Conservation (phyloP, 2,329 filamentous ascomycete genomes). For the Lithohypha guttulata region DNA sequence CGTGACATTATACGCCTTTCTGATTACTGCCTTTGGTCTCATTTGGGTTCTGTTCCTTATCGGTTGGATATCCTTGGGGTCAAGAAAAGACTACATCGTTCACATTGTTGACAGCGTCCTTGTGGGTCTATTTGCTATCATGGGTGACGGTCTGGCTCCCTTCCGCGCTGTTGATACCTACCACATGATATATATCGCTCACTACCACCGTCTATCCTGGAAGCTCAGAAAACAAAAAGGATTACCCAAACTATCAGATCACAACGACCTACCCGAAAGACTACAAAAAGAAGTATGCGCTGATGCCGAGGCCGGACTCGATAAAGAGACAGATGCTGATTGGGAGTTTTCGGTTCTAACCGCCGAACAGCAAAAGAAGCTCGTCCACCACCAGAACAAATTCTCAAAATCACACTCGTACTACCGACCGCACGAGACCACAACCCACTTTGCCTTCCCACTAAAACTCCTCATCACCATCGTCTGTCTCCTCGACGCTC, state of each 20-base stretch:
- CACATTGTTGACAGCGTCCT: conserved; percentile 62
- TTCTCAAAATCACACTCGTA: conserved; percentile 76
- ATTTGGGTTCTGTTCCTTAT: conserved; percentile 89
- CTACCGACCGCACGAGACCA: conserved; percentile 79
- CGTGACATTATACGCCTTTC: conserved; percentile 69
- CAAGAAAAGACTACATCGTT: conserved; percentile 57
- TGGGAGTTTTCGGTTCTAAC: conserved; percentile 21
- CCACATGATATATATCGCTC: conserved; percentile 73
- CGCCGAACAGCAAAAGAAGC: conserved; percentile 52
- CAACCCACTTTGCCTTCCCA: conserved; percentile 71
- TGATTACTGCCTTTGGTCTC: conserved; percentile 75
- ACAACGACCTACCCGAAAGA: conserved; percentile 54
- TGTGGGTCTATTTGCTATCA: conserved; percentile 59
- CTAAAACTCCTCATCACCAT: conserved; percentile 63
- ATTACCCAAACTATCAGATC: conserved; percentile 53
- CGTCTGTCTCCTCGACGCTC: conserved; percentile 67
- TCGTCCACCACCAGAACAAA: conserved; percentile 68
- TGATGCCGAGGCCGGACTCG: conserved; percentile 35
- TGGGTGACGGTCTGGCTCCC: conserved; percentile 60
- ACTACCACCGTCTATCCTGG: conserved; percentile 59
- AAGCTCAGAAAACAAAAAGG: conserved; percentile 50
- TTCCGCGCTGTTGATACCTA: conserved; percentile 76
- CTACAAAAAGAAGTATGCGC: conserved; percentile 29
- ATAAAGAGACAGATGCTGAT: conserved; percentile 20
- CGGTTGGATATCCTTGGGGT: conserved; percentile 74